Conservation (phyloP, 192 early-diverging fungal genomes). For the Obelidium mucronatum region DNA sequence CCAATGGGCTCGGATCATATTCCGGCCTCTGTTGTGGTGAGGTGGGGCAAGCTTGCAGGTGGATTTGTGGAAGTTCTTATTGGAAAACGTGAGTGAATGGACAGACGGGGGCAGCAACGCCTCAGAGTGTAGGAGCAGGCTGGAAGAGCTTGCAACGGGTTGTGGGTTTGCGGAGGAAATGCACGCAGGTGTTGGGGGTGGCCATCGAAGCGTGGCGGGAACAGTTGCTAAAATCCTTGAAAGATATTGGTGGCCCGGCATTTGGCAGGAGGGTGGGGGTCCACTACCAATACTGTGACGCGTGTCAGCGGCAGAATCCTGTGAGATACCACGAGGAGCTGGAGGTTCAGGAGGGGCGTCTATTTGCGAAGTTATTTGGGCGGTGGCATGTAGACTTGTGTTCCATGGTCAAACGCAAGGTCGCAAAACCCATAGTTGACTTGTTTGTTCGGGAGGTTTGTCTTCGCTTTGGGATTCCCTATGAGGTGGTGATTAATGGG, state of each 20-base stretch:
- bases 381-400: not conserved
- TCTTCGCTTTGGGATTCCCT: not conserved
- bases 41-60: no score
- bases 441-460: not conserved
- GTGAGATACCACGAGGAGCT: not conserved
- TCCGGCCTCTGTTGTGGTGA: not conserved
- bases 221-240: conserved; percentile 7
- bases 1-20: not conserved
- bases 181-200: not conserved
- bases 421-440: not conserved
- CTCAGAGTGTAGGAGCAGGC: no score
- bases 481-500: not conserved
- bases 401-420: not conserved
- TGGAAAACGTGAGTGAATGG: no score
- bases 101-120: no score
- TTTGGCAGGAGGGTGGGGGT: not conserved
- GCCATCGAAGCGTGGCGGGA: conserved; percentile 6
- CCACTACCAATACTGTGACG: not conserved
- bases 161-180: no score
- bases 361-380: not conserved
- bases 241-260: conserved; percentile 30
- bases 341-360: no score
- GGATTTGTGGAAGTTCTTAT: no score
- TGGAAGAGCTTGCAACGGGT: no score
- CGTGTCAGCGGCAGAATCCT: conserved; percentile 10